These are phyloP conservation scores for Marasmius tenuissimus DNA, from an alignment of 1,284 basidiomycete species.

Conservation along the genomic window DNA sequence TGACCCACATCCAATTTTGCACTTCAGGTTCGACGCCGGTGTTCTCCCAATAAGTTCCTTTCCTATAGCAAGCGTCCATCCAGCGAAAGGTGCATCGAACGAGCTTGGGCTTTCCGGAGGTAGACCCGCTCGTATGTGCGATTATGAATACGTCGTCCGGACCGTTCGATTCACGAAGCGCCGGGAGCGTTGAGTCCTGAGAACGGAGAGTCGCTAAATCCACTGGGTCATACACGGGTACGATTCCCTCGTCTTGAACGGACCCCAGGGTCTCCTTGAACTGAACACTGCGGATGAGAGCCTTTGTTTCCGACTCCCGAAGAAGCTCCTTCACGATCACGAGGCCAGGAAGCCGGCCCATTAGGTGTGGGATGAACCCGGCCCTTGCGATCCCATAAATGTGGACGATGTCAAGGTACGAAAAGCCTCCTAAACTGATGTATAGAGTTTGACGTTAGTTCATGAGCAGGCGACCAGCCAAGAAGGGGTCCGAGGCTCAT, in stretches of 20 bases:
- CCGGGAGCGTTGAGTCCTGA: constrained; percentile 24
- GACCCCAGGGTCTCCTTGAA: constrained; percentile 21
- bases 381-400: constrained; percentile 64
- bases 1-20: background rate
- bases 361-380: constrained; percentile 64
- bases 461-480: too few species aligned
- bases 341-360: constrained; percentile 60
- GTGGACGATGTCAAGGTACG: constrained; percentile 59
- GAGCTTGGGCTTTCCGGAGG: constrained; percentile 68
- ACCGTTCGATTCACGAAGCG: constrained; percentile 33
- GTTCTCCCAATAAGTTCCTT: constrained; percentile 17
- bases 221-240: background rate
- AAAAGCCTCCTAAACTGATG: constrained; percentile 56
- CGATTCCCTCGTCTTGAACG: constrained; percentile 21
- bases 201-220: background rate
- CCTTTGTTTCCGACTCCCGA: constrained; percentile 45
- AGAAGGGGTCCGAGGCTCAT: background rate
- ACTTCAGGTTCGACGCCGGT: background rate
- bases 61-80: constrained; percentile 45
- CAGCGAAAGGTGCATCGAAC: constrained; percentile 60
- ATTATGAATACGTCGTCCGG: constrained; percentile 51
- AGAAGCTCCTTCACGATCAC: constrained; percentile 59
- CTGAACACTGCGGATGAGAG: constrained; percentile 46
- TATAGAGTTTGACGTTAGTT: too few species aligned
- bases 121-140: constrained; percentile 71